These are phyloP conservation scores for Westerdykella ornata DNA, from an alignment of 2,329 filamentous ascomycete genomes.

Conservation along the genomic window DNA sequence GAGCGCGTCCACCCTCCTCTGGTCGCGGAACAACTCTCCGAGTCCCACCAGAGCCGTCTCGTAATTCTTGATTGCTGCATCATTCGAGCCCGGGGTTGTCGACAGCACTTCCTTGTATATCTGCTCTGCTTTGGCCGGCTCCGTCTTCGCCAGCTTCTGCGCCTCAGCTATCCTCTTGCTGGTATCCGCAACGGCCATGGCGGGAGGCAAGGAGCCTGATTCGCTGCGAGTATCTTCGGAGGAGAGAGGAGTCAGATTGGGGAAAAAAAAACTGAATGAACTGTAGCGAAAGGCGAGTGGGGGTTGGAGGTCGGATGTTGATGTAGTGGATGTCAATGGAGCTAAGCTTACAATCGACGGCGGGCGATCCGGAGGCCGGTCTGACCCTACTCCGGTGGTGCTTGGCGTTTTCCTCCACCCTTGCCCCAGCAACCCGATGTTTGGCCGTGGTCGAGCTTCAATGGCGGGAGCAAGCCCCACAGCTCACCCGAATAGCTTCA, in stretches of 20 bases:
- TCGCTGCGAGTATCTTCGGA: constrained; percentile 1
- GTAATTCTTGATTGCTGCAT: constrained; percentile 84
- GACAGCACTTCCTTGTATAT: constrained; percentile 87
- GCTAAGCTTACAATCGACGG: neutral
- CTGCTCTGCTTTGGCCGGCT: constrained; percentile 76
- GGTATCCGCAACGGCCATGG: constrained; percentile 41
- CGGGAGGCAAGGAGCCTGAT: constrained; percentile 7
- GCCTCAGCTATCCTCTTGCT: constrained; percentile 76
- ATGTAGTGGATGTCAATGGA: neutral
- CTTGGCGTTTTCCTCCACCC: neutral
- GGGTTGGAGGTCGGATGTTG: neutral
- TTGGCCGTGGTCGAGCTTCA: neutral
- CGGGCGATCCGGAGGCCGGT: neutral
- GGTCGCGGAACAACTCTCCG: constrained; percentile 87
- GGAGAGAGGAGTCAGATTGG: constrained; percentile 1
- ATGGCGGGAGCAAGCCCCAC: neutral
- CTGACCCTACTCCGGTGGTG: neutral
- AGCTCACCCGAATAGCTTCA: neutral
- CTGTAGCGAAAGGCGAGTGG: neutral
- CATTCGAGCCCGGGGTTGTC: constrained; percentile 74
- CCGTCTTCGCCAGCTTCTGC: constrained; percentile 71
- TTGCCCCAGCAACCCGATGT: neutral
- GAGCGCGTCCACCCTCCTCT: constrained; percentile 74
- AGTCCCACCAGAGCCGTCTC: constrained; percentile 81
- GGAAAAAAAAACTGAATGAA: neutral